Evolutionary conservation across 495 filamentous ascomycete species (phyloP), one percentile per base, ranked within the genome.

Genomic region (Penicillium longicatenatum): DNA sequence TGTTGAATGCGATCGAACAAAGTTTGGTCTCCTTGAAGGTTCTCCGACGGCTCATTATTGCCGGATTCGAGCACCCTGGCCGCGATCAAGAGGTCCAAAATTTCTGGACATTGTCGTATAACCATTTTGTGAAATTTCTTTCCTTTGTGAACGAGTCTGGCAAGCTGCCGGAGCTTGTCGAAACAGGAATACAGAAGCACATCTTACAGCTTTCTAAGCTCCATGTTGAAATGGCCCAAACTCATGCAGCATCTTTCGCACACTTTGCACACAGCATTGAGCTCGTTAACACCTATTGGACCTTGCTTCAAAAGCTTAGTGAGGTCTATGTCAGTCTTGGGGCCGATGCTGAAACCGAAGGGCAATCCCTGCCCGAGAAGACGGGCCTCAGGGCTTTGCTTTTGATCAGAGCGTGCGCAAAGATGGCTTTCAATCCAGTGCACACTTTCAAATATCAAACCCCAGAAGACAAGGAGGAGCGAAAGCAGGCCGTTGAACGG

Each of bases 201-300:
- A 75, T 95, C 8, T 66, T 95, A 49, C 93, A 97, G 67, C 85
- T 97, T 46, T 86, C 93, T 11, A 98, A 98, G 73, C 78, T 98
- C 9, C 93, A 97, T 70, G 77, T 94, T 21, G 85, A 92, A 41
- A 93, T 97, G 88, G 84, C 87, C 5, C 79, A 79, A 49, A 68
- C 72, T 11, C 91, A 93, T 65, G 87, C 92, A 10, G 86, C 86
- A 6, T 87, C 89, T 26, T 98, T 96, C 73, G 86, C 87, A 0
- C 71, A 89, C 12, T 80, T 98, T 6, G 89, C 92, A 2, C 84
- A 89, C 58, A 90, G 90, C 30, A 75, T 93, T 5, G 74, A 82
- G 12, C 82, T 98, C 11, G 84, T 90, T 19, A 83, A 81, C 44
- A 82, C 86, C 14, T 98, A 97, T 68, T 97, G 94, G 94, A 81